phyloP scores from a whole-genome alignment of 345 rosid species.

The Pugionium dolabratum region DNA sequence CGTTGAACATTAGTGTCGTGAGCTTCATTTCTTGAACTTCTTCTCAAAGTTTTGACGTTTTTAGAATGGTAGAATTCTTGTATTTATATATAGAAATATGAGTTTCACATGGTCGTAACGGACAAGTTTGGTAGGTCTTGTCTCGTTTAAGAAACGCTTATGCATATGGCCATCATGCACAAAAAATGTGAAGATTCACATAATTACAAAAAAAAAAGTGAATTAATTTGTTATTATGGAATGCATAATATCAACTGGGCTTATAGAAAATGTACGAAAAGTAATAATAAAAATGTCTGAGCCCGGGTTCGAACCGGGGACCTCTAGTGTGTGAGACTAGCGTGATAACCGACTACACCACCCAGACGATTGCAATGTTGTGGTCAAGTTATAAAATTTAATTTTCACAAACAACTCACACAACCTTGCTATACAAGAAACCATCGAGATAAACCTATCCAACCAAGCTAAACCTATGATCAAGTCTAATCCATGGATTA shows the following conservation, averaged over 20 bases:
- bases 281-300: slow-evolving; percentile 35
- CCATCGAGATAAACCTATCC: too few relatives aligned
- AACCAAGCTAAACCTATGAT: too few relatives aligned
- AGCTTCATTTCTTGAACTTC: slow-evolving; percentile 10
- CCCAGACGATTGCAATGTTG: slow-evolving; percentile 43
- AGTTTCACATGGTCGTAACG: slow-evolving; percentile 3
- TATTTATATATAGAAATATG: background rate
- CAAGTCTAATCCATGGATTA: too few relatives aligned
- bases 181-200: slow-evolving; percentile 9
- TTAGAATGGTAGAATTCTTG: background rate
- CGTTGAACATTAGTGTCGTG: background rate
- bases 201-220: too few relatives aligned
- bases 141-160: background rate
- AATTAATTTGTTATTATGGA: too few relatives aligned
- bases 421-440: too few relatives aligned
- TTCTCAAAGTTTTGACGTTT: background rate
- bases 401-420: too few relatives aligned
- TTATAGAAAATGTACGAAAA: too few relatives aligned
- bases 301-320: slow-evolving; percentile 73
- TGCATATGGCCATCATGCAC: slow-evolving; percentile 19
- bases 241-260: too few relatives aligned
- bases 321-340: slow-evolving; percentile 85
- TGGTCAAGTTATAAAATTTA: too few relatives aligned
- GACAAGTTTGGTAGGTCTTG: background rate
- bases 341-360: slow-evolving; percentile 80